Evolutionary conservation across 768 basidiomycete genomes (phyloP), one percentile per base, ranked within the genome.

Genomic region (Collybiopsis luxurians): DNA sequence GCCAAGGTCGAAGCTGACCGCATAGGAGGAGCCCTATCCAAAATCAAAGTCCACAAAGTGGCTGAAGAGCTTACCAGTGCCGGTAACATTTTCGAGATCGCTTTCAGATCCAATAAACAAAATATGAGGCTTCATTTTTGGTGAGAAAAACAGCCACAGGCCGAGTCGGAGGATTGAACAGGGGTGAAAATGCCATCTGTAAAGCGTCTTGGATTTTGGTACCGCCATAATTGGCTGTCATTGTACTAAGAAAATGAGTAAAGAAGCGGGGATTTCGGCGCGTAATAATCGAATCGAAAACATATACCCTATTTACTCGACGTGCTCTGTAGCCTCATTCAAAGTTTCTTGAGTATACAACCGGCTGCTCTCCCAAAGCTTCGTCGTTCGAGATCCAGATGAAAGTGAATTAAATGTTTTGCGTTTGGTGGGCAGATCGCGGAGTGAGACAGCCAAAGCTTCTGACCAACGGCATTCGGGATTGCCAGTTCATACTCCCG

Each of bases 371-470:
- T 34, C 21, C 78, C 78, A 83, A 3, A 83, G 60, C 4, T 63
- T 44, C 3, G 53, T 57, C 3, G 64, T 64, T 0, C 7, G 0
- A 5, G 1, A 42, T 0, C 81, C 83, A 61, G 86, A 87, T 53
- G 77, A 78, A 52, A 81, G 73, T n/a, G 87, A 71, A 52, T 87
- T 87, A 71, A 87, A 83, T 0, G 46, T 61, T 0, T 82, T 79
- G 3, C 70, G 71, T 0, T 59, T 30, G 19, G 43, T 56, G 0
- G 83, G 82, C 3, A 87, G 69, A 60, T 82, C 70, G 5, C 71
- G 75, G 11, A 87, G 68, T 0, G 87, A 62, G 58, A 81, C 70
- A 0, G 51, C 45, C 26, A 86, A 65, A 0, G 82, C 79, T 31
- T 58, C 78, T 83, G 5, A 82, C 82, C 2, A 71, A 75, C 34